These are phyloP conservation scores for Myxozyma geophila DNA, from an alignment of 805 yeast species.

Conservation along the genomic window DNA sequence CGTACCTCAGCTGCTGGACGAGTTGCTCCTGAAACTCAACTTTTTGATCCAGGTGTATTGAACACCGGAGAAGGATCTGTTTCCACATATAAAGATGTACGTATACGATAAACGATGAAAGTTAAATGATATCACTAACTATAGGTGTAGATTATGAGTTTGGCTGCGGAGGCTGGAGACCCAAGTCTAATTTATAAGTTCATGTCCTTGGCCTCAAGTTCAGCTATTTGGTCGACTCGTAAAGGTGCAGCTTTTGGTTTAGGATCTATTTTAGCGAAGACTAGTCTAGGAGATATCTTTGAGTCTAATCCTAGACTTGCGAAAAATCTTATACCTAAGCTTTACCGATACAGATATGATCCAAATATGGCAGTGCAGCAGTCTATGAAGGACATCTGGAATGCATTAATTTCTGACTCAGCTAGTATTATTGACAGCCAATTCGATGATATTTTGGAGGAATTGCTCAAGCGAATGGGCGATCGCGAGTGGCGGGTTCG, in stretches of 20 bases:
- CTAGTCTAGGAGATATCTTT: conserved; percentile 68
- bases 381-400: conserved; percentile 92
- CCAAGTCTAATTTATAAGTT: conserved; percentile 92
- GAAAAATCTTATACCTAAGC: conserved; percentile 71
- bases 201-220: conserved; percentile 86
- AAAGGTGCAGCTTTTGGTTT: conserved; percentile 94
- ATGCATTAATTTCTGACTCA: conserved; percentile 62
- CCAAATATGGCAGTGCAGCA: conserved; percentile 74
- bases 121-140: background rate
- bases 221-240: conserved; percentile 89
- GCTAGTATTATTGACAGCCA: conserved; percentile 58
- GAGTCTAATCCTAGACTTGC: conserved; percentile 59
- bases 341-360: conserved; percentile 83
- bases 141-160: conserved; percentile 50
- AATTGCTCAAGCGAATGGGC: conserved; percentile 69
- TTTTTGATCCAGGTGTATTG: conserved; percentile 81
- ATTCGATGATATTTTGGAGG: conserved; percentile 64
- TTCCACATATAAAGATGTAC: conserved; percentile 86
- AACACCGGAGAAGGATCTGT: conserved; percentile 77
- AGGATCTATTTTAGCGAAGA: conserved; percentile 79
- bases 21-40: conserved; percentile 75
- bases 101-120: background rate
- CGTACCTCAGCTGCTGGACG: conserved; percentile 57
- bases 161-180: conserved; percentile 95
- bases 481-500: conserved; percentile 91